Conservation (phyloP, 192 early-diverging fungal genomes). For the Coemansia sp. region DNA sequence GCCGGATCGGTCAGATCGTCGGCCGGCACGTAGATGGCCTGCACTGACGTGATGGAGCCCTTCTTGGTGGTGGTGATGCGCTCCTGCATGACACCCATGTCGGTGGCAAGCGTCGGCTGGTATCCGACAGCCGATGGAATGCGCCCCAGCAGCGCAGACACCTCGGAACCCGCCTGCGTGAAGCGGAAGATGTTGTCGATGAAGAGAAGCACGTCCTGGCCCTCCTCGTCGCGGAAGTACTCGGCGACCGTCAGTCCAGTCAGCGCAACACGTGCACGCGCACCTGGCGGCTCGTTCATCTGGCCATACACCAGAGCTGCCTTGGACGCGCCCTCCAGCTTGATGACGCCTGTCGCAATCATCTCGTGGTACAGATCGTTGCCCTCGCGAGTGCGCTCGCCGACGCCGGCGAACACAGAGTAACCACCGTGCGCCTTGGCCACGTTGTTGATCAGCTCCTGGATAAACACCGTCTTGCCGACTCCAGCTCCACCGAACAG, state of each 20-base stretch:
- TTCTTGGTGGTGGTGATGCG: conserved; percentile 99
- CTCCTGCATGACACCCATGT: conserved; percentile 99
- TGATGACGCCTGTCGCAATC: conserved; percentile 94
- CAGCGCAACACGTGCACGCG: conserved; percentile 97
- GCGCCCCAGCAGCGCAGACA: conserved; percentile 98
- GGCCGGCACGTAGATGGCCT: conserved; percentile 98
- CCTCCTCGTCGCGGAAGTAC: conserved; percentile 99
- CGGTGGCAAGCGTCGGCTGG: conserved; percentile 97
- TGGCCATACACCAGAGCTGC: conserved; percentile 96
- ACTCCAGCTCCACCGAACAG: conserved; percentile 99
- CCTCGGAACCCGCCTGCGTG: conserved; percentile 99
- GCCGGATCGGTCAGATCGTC: conserved; percentile 99
- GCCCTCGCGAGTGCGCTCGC: conserved; percentile 98
- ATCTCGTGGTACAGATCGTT: conserved; percentile 99
- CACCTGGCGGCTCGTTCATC: conserved; percentile 99
- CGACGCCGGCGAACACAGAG: conserved; percentile 98
- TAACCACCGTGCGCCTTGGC: conserved; percentile 99
- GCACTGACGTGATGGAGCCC: conserved; percentile 98
- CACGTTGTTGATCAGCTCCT: conserved; percentile 99
- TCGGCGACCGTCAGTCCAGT: conserved; percentile 98
- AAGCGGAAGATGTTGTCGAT: conserved; percentile 99
- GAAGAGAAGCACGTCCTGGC: conserved; percentile 99
- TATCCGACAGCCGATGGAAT: conserved; percentile 99
- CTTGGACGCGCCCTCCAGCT: conserved; percentile 93
- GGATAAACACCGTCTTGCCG: conserved; percentile 99